Base-by-base conservation (phyloP, 2,329 filamentous ascomycete species). In the Chrysoporthe cubensis region DNA sequence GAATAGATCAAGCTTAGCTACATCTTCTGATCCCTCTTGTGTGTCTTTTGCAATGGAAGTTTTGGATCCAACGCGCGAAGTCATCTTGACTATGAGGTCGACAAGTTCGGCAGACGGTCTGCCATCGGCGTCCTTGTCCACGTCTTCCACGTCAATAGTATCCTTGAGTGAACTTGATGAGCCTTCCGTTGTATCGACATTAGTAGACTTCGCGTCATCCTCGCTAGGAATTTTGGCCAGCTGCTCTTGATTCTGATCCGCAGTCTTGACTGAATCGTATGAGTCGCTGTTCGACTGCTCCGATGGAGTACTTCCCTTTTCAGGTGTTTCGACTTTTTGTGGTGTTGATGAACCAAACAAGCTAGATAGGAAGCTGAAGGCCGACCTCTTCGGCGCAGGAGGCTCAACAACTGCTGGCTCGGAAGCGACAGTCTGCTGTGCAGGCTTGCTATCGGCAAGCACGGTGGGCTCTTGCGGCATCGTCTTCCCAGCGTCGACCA, bases 11-110 rank as follows among this genome's bases (percentile, higher is more conserved):
- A 87, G 75, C 68, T 83, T 83, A 8, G 77, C 69, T 40, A 65
- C 76, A 37, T 74, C 74, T 66, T 80, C 76, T 37, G 70, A 68
- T 9, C 64, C 64, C 6, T 71, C 68, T 18, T 73, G 73, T 9
- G 77, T 73, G 37, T 73, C 72, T 26, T 73, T 70, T 44, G 61
- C 44, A 60, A 61, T 4, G 32, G 71, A 63, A 66, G 58, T 13
- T 9, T 67, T 50, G 34, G 80, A 77, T 37, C 85, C 81, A 14
- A 85, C 78, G 57, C 79, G 79, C 37, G 80, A 78, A 1, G 85
- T 83, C 66, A 87, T 81, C 69, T 79, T 81, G 60, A 87, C 75
- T 65, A 88, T 86, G 34, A 88, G 78, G 62, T 87, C 82, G 67
- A 82, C 81, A 61, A 85, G 75, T 68, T 58, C 71, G 66, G 62